These are phyloP conservation scores for Penicillium steckii DNA, from an alignment of 495 filamentous ascomycete genomes.

Conservation along the genomic window DNA sequence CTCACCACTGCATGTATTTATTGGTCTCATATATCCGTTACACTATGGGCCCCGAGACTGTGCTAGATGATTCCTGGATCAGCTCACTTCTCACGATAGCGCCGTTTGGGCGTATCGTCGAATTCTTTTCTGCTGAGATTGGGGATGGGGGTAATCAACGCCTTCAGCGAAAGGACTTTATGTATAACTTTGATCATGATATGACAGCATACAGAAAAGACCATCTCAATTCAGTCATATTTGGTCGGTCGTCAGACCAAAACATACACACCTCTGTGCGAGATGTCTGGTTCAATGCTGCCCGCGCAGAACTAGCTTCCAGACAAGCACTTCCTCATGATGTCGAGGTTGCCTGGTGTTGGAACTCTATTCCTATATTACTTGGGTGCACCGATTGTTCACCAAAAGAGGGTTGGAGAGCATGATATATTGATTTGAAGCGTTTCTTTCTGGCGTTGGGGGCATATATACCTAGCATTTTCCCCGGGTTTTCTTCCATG, in stretches of 20 bases:
- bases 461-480: constrained; percentile 6
- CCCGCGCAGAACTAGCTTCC: constrained; percentile 29
- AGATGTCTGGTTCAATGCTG: constrained; percentile 47
- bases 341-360: constrained; percentile 31
- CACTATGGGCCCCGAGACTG: constrained; percentile 34
- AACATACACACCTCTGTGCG: constrained; percentile 35
- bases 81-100: constrained; percentile 42
- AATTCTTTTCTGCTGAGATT: constrained; percentile 49
- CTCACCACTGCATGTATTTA: constrained; percentile 47
- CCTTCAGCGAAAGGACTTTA: constrained; percentile 45
- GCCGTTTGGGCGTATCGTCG: constrained; percentile 41
- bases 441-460: constrained; percentile 13
- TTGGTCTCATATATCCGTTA: constrained; percentile 41
- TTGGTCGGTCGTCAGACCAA: constrained; percentile 29
- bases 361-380: constrained; percentile 36
- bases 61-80: constrained; percentile 43
- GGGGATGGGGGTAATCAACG: constrained; percentile 44
- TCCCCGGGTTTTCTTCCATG: not conserved
- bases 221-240: constrained; percentile 41
- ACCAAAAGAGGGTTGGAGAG: constrained; percentile 32
- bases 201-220: constrained; percentile 36
- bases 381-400: constrained; percentile 38
- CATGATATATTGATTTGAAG: constrained; percentile 21
- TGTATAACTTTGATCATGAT: constrained; percentile 45
- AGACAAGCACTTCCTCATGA: constrained; percentile 33